Evolutionary conservation across 164 flowering plant species (phyloP).

Genomic region (Hamamelis virginiana): DNA sequence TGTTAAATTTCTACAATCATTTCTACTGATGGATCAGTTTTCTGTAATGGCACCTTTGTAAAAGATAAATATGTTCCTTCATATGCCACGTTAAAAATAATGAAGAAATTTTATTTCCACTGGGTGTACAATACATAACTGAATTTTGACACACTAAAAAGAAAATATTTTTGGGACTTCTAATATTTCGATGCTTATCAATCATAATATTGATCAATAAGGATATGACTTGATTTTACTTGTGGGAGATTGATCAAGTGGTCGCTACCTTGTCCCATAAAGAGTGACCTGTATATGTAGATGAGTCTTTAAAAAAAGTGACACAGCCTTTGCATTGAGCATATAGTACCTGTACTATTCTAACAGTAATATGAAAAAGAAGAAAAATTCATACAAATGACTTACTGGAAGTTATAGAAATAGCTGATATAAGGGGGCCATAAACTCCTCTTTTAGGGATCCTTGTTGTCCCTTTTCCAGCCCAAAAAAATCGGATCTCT

Average conservation of each 20-base stretch:
- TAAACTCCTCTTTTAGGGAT: slow-evolving; percentile 57
- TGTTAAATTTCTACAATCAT: too few relatives aligned
- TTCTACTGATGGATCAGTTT: too few relatives aligned
- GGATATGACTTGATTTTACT: not conserved
- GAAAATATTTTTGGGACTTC: too few relatives aligned
- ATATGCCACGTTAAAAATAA: too few relatives aligned
- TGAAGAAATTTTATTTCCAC: too few relatives aligned
- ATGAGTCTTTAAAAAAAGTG: not conserved
- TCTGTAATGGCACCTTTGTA: too few relatives aligned
- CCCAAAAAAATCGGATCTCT: slow-evolving; percentile 46
- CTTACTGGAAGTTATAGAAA: slow-evolving; percentile 52
- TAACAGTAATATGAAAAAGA: not conserved
- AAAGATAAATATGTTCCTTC: too few relatives aligned
- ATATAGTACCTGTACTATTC: not conserved
- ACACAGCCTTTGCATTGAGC: not conserved
- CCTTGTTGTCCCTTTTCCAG: slow-evolving; percentile 35
- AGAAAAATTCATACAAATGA: not conserved
- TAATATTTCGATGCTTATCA: too few relatives aligned
- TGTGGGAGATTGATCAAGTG: not conserved
- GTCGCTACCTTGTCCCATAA: not conserved
- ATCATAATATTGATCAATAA: too few relatives aligned
- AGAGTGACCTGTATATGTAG: not conserved
- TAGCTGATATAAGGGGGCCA: slow-evolving; percentile 66
- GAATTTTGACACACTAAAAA: too few relatives aligned
- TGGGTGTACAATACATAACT: too few relatives aligned